These are phyloP conservation scores for Yarrowia alimentaria DNA, from an alignment of 805 yeast genomes.

Conservation along the genomic window DNA sequence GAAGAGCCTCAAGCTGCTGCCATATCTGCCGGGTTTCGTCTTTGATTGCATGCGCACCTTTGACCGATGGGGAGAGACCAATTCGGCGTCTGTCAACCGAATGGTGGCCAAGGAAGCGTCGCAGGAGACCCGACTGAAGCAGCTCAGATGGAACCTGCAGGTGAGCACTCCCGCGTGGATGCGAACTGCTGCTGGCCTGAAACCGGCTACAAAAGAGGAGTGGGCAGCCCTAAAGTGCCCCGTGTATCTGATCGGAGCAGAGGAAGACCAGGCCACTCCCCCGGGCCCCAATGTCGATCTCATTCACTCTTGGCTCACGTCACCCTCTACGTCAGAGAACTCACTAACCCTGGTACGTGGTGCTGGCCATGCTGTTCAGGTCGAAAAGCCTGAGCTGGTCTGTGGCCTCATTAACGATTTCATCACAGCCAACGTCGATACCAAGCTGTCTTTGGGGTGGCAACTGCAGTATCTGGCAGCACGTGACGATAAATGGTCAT, in stretches of 20 bases:
- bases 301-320: constrained; percentile 38
- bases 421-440: constrained; percentile 49
- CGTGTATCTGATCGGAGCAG: constrained; percentile 59
- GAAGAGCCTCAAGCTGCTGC: constrained; percentile 33
- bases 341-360: constrained; percentile 42
- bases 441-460: constrained; percentile 67
- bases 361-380: constrained; percentile 65
- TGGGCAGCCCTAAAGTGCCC: constrained; percentile 46
- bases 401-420: constrained; percentile 63
- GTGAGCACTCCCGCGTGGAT: constrained; percentile 55
- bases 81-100: constrained; percentile 58
- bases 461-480: constrained; percentile 52
- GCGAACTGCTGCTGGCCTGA: constrained; percentile 52
- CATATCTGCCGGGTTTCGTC: constrained; percentile 38
- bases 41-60: constrained; percentile 56
- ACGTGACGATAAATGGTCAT: constrained; percentile 72
- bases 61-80: constrained; percentile 63
- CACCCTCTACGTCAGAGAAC: constrained; percentile 37
- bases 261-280: constrained; percentile 57
- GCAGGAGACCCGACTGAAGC: constrained; percentile 49
- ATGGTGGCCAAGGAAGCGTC: constrained; percentile 45
- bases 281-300: constrained; percentile 39
- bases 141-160: constrained; percentile 70
- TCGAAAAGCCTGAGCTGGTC: constrained; percentile 61
- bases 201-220: constrained; percentile 46